A percentile compares a stretch with the other conserved stretches of the same genome.
Evolutionary conservation across 345 rosid species (phyloP).

Genomic region (Arabis hirsuta): DNA sequence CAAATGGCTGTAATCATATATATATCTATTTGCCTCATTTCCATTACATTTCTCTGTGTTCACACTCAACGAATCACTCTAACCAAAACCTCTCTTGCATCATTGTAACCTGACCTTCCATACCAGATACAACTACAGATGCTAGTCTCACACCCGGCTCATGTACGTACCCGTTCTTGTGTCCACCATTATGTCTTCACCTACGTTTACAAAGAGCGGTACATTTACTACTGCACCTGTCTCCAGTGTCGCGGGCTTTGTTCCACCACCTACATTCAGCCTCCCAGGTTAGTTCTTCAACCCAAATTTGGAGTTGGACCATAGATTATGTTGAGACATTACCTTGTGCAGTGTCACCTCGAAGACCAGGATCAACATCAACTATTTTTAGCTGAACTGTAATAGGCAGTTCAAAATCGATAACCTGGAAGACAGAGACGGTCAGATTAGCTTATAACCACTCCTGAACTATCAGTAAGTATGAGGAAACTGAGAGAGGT

Average conservation of each 20-base stretch:
- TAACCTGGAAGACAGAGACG: conserved; percentile 51
- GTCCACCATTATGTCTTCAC: conserved; percentile 72
- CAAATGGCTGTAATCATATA: neutral
- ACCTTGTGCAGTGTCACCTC: conserved; percentile 90
- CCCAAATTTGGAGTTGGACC: no score
- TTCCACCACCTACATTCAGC: conserved; percentile 70
- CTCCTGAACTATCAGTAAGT: no score
- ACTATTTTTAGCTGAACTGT: conserved; percentile 68
- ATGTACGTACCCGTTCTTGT: conserved; percentile 81
- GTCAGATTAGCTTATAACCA: no score
- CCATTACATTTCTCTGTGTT: neutral
- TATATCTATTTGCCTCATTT: conserved; percentile 6
- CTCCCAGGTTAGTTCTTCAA: neutral
- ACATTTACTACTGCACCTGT: conserved; percentile 78
- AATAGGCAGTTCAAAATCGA: conserved; percentile 78
- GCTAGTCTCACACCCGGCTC: conserved; percentile 54
- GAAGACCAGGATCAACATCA: conserved; percentile 82
- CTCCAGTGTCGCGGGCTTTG: conserved; percentile 76
- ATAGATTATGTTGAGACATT: conserved; percentile 1
- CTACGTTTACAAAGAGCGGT: conserved; percentile 66
- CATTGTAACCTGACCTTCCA: no score
- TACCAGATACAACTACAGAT: no score
- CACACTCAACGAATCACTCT: conserved; percentile 11
- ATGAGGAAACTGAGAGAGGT: neutral
- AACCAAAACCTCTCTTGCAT: no score